Evolutionary conservation across 169 alveolate genomes (phyloP).

Genomic region (Plasmodium relictum): DNA sequence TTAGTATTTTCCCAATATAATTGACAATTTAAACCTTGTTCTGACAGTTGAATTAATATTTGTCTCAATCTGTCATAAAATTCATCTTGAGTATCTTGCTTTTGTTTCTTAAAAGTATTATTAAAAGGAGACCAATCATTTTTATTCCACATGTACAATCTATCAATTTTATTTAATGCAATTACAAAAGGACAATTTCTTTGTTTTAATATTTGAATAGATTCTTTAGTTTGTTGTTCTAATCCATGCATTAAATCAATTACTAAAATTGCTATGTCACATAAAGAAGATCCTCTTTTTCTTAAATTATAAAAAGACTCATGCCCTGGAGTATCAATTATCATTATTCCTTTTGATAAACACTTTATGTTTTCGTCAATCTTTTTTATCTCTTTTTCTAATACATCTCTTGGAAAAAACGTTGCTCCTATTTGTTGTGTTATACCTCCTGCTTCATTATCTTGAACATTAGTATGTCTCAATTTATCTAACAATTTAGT

Average conservation of each 20-base stretch:
- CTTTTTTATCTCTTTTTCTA: conserved; percentile 91
- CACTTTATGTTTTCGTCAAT: conserved; percentile 70
- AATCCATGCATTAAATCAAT: conserved; percentile 99
- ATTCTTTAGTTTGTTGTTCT: conserved; percentile 98
- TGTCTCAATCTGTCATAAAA: conserved; percentile 89
- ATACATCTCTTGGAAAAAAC: conserved; percentile 97
- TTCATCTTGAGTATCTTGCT: conserved; percentile 89
- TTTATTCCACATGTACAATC: conserved; percentile 96
- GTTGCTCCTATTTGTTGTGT: conserved; percentile 99
- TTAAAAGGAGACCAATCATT: conserved; percentile 93
- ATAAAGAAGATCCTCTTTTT: conserved; percentile 98
- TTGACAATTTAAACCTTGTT: conserved; percentile 96
- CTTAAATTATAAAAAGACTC: conserved; percentile 97
- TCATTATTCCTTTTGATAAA: conserved; percentile 91
- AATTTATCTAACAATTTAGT: conserved; percentile 99
- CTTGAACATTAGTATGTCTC: conserved; percentile 98
- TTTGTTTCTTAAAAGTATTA: conserved; percentile 89
- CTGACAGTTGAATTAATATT: conserved; percentile 92
- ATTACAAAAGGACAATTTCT: conserved; percentile 97
- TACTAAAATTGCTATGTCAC: conserved; percentile 99
- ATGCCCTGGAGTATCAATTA: conserved; percentile 99
- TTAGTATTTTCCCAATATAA: conserved; percentile 97
- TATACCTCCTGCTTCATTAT: conserved; percentile 99
- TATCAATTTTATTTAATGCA: conserved; percentile 99
- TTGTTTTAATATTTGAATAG: conserved; percentile 93